phyloP scores from a whole-genome alignment of 805 yeast genomes.

The Candida verbasci region DNA sequence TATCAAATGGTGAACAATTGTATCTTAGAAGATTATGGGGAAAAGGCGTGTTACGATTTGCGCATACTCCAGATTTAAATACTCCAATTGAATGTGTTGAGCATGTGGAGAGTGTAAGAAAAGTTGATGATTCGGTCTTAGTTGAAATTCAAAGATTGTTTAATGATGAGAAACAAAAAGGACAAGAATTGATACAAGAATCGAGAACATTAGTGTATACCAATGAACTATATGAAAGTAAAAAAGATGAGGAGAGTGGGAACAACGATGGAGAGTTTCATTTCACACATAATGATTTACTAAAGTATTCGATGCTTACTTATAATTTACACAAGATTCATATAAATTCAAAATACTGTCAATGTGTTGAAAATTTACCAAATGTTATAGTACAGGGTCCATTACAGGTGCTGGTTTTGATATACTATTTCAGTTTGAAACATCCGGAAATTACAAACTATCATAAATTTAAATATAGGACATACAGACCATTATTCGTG shows the following conservation, averaged over 20 bases:
- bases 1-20: constrained; percentile 14
- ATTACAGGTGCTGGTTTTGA: constrained; percentile 54
- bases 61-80: constrained; percentile 16
- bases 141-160: constrained; percentile 60
- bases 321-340: constrained; percentile 86
- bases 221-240: constrained; percentile 25
- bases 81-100: constrained; percentile 51
- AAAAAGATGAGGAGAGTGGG: constrained; percentile 19
- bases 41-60: constrained; percentile 55
- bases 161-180: constrained; percentile 26
- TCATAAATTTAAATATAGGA: constrained; percentile 42
- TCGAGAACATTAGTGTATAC: constrained; percentile 61
- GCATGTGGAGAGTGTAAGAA: constrained; percentile 37
- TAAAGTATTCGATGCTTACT: constrained; percentile 70
- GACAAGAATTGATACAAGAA: constrained; percentile 40
- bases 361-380: constrained; percentile 54
- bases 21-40: constrained; percentile 76
- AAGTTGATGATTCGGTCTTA: constrained; percentile 33
- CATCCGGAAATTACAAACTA: constrained; percentile 17
- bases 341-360: constrained; percentile 56
- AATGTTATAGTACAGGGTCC: constrained; percentile 78
- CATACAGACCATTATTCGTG: constrained; percentile 46
- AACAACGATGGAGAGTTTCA: not conserved
- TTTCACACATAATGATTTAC: constrained; percentile 36
- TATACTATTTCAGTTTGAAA: constrained; percentile 44